These are phyloP conservation scores for Spatholobus suberectus DNA, from an alignment of 306 rosid genomes.

Conservation along the genomic window DNA sequence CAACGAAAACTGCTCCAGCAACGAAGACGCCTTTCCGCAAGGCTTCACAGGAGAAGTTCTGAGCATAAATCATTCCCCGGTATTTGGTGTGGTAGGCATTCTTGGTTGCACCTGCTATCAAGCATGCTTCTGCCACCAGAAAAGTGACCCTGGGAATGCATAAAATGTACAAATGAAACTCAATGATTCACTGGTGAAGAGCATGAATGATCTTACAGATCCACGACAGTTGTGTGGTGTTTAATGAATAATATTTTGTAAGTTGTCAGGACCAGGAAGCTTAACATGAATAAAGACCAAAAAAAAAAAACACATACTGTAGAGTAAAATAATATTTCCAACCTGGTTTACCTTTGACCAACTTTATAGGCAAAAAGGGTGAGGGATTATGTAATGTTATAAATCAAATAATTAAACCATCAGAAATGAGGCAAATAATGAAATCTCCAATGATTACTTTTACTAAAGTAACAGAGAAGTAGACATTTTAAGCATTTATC, in stretches of 20 bases:
- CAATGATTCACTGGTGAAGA: background rate
- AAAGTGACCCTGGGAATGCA: conserved; percentile 59
- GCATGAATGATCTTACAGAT: background rate
- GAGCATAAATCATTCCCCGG: conserved; percentile 76
- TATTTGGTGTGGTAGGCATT: conserved; percentile 96
- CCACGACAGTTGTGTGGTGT: background rate
- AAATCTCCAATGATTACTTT: conserved; percentile 4
- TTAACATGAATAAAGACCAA: background rate
- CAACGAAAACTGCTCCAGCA: conserved; percentile 87
- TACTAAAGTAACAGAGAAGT: background rate
- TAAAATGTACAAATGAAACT: background rate
- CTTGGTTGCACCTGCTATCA: conserved; percentile 88
- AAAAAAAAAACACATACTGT: background rate
- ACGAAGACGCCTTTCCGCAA: conserved; percentile 88
- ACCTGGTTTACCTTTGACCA: background rate
- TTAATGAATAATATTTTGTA: background rate
- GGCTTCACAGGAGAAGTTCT: conserved; percentile 82
- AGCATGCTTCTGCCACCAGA: conserved; percentile 85
- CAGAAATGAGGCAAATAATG: background rate
- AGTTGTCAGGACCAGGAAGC: background rate
- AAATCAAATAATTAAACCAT: background rate
- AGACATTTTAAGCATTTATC: background rate
- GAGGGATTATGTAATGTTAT: background rate
- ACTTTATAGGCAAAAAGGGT: background rate
- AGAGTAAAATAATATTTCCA: background rate